phyloP scores from a whole-genome alignment of 129 eudicot genomes.

The Flaveria bidentis region DNA sequence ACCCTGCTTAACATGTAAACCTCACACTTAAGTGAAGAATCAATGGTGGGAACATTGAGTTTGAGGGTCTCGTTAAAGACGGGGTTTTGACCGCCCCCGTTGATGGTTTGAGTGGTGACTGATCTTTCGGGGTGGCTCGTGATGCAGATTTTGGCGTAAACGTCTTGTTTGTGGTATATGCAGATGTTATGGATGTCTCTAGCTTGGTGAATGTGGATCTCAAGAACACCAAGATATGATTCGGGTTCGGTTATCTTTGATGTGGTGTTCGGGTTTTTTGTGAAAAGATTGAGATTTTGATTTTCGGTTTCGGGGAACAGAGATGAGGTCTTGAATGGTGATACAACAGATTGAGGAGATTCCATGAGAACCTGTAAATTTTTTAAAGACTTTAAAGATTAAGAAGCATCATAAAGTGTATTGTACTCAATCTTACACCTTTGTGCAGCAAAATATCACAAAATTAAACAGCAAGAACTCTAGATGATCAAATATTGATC shows the following conservation, averaged over 20 bases:
- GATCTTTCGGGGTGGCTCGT: conserved; percentile 77
- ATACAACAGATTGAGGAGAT: conserved; percentile 90
- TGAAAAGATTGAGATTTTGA: conserved; percentile 43
- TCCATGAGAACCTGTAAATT: conserved; percentile 57
- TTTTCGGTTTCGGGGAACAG: conserved; percentile 53
- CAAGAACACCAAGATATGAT: conserved; percentile 59
- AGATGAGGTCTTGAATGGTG: conserved; percentile 76
- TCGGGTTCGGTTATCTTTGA: conserved; percentile 42
- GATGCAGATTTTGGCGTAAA: conserved; percentile 85
- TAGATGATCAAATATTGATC: conserved; percentile 12
- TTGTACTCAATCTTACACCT: background rate
- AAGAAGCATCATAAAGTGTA: background rate
- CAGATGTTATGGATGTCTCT: conserved; percentile 92
- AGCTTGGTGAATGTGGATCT: conserved; percentile 87
- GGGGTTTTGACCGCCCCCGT: conserved; percentile 93
- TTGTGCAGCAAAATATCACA: background rate
- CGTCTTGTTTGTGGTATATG: conserved; percentile 98
- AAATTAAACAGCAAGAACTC: background rate
- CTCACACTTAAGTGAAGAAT: conserved; percentile 86
- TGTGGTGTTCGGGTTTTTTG: conserved; percentile 33
- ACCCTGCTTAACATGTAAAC: conserved; percentile 97
- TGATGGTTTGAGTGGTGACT: conserved; percentile 75
- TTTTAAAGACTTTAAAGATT: background rate
- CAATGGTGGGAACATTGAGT: conserved; percentile 55
- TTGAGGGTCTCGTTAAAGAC: conserved; percentile 71